Evolutionary conservation across 306 rosid species (phyloP).

Genomic region (Rubus idaeus): DNA sequence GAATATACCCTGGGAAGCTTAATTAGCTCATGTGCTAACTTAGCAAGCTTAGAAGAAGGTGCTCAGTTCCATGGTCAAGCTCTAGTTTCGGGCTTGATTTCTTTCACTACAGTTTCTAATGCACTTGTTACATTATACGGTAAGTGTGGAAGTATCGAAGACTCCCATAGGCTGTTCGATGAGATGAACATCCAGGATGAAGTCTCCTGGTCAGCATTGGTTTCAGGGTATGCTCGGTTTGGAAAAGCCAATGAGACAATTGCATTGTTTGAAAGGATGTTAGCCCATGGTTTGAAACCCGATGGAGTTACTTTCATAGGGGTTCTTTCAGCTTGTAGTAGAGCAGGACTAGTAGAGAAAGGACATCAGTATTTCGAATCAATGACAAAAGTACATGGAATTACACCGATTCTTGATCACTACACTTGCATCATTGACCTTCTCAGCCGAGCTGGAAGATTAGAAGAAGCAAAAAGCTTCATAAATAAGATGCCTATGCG

Average conservation of each 20-base stretch:
- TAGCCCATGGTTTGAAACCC: constrained; percentile 59
- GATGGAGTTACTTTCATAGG: constrained; percentile 90
- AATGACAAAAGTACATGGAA: constrained; percentile 68
- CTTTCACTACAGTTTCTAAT: constrained; percentile 73
- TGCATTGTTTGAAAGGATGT: constrained; percentile 65
- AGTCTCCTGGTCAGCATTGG: constrained; percentile 94
- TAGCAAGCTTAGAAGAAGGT: constrained; percentile 95
- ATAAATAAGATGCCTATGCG: constrained; percentile 65
- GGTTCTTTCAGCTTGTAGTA: constrained; percentile 91
- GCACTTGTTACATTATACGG: constrained; percentile 82
- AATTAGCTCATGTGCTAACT: constrained; percentile 88
- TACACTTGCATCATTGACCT: constrained; percentile 92
- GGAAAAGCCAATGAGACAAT: constrained; percentile 79
- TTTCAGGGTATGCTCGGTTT: constrained; percentile 78
- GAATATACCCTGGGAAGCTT: constrained; percentile 85
- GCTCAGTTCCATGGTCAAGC: constrained; percentile 85
- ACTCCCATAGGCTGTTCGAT: constrained; percentile 57
- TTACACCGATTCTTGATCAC: constrained; percentile 66
- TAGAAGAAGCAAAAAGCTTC: constrained; percentile 74
- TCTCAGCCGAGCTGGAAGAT: constrained; percentile 78
- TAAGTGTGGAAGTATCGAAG: constrained; percentile 81
- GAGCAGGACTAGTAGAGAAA: constrained; percentile 85
- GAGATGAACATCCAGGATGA: constrained; percentile 71
- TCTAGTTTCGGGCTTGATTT: constrained; percentile 66
- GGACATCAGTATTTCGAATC: constrained; percentile 64